Conservation (phyloP, 1,139 yeast species). For the Geotrichum cucujoidarum region DNA sequence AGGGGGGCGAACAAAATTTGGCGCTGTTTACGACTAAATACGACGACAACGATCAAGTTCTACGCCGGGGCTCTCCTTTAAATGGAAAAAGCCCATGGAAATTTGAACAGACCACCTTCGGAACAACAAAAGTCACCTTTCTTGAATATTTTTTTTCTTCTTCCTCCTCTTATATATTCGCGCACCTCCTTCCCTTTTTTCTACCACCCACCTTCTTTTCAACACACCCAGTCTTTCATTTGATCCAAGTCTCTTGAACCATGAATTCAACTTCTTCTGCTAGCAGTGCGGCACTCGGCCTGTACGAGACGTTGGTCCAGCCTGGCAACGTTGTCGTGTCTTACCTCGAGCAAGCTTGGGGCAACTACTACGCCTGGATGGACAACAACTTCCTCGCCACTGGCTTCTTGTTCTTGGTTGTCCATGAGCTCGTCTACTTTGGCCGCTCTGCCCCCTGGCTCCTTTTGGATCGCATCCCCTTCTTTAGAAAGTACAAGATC, state of each 20-base stretch:
- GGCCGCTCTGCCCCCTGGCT: conserved; percentile 84
- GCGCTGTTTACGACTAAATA: background rate
- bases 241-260: too few relatives aligned
- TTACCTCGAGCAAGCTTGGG: conserved; percentile 64
- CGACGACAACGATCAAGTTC: background rate
- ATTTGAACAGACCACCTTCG: too few relatives aligned
- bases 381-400: conserved; percentile 77
- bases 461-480: conserved; percentile 69
- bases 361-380: conserved; percentile 67
- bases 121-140: too few relatives aligned
- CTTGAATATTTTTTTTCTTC: background rate
- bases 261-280: conserved; percentile 11
- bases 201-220: too few relatives aligned
- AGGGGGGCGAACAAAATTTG: too few relatives aligned
- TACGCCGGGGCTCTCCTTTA: too few relatives aligned
- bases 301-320: conserved; percentile 4
- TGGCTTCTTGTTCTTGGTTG: conserved; percentile 64
- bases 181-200: too few relatives aligned
- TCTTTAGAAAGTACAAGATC: conserved; percentile 70
- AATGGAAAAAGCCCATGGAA: too few relatives aligned
- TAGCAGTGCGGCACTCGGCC: background rate
- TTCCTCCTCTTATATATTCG: background rate
- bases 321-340: conserved; percentile 29
- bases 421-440: conserved; percentile 78
- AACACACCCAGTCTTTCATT: too few relatives aligned